These are phyloP conservation scores for Umbilicus rupestris DNA, from an alignment of 164 flowering plant genomes.

Conservation along the genomic window DNA sequence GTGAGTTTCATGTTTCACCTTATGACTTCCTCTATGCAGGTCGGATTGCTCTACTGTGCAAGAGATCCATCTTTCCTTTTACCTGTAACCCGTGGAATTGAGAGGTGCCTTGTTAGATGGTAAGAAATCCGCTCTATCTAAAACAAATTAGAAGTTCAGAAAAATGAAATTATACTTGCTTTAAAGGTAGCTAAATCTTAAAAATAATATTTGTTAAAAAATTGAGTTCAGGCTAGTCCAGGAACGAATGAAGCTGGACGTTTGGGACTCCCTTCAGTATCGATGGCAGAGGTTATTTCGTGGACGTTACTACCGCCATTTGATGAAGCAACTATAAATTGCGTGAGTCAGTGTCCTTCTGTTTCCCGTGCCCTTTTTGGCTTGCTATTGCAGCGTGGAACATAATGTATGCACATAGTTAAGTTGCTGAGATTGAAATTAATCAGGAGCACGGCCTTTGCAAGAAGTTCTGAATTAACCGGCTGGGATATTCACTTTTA, in stretches of 20 bases:
- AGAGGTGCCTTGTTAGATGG: constrained; percentile 97
- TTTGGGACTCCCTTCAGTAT: constrained; percentile 28
- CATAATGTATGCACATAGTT: neutral
- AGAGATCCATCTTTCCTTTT: constrained; percentile 87
- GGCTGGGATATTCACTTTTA: neutral
- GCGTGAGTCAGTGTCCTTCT: neutral
- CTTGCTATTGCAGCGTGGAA: neutral
- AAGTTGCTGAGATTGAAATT: neutral
- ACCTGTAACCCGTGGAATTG: constrained; percentile 64
- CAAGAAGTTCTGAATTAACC: neutral
- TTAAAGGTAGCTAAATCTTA: neutral
- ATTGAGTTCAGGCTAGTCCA: constrained; percentile 72
- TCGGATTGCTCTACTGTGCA: constrained; percentile 81
- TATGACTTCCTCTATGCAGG: constrained; percentile 29
- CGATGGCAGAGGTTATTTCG: constrained; percentile 75
- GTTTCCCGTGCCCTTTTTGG: neutral
- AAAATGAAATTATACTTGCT: neutral
- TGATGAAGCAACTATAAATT: constrained; percentile 74
- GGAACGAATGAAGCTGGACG: constrained; percentile 55
- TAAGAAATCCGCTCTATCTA: constrained; percentile 22
- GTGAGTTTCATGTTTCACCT: neutral
- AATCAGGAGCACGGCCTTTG: neutral
- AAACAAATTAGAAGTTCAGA: neutral
- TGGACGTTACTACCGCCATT: constrained; percentile 85
- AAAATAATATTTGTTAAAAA: neutral